These are phyloP conservation scores for Eucalyptus polybractea DNA, from an alignment of 345 rosid species.

Conservation along the genomic window DNA sequence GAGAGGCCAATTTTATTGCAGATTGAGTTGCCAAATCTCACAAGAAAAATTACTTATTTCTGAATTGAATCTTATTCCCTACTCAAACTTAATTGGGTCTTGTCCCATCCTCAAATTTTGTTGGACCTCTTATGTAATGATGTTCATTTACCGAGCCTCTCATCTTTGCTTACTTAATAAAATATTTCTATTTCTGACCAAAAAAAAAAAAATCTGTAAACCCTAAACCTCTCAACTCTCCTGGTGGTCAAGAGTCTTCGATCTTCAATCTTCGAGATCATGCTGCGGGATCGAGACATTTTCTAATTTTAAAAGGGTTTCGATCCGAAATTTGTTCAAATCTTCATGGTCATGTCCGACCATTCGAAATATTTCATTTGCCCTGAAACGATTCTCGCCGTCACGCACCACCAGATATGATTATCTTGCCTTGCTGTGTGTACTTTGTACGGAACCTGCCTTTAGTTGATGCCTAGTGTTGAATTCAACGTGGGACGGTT, in stretches of 20 bases:
- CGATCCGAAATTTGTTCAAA: not conserved
- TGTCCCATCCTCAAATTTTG: too few species aligned
- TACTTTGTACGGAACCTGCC: not conserved
- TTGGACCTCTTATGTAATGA: too few species aligned
- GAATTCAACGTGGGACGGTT: not conserved
- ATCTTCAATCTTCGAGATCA: not conserved
- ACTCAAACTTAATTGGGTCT: too few species aligned
- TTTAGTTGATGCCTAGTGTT: not conserved
- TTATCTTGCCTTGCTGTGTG: not conserved
- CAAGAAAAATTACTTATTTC: too few species aligned
- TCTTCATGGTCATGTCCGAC: not conserved
- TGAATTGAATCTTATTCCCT: too few species aligned
- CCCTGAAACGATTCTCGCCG: not conserved
- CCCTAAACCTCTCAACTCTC: not conserved
- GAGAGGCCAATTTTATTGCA: too few species aligned
- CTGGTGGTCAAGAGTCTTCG: not conserved
- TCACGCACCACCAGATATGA: not conserved
- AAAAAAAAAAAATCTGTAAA: too few species aligned
- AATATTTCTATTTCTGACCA: too few species aligned
- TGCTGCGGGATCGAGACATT: not conserved
- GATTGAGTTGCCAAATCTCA: fast-evolving
- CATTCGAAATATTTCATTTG: not conserved
- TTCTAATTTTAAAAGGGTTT: not conserved
- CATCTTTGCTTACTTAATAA: too few species aligned
- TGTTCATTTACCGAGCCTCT: too few species aligned